Evolutionary conservation across 257 asterid species (phyloP).

Genomic region (Rubia yunnanensis): DNA sequence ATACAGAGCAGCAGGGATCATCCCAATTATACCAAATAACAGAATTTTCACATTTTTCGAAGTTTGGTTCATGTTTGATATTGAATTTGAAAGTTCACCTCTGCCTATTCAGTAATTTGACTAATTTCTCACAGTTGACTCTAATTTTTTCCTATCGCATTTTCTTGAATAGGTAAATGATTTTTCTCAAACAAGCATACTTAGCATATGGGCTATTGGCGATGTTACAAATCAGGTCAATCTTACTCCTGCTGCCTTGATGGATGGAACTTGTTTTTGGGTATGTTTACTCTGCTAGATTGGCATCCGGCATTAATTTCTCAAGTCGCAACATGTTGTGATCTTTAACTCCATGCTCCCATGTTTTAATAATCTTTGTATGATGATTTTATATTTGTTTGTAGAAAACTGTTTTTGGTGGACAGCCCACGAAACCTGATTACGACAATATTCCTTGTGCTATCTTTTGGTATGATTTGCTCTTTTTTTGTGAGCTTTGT

Average conservation of each 20-base stretch:
- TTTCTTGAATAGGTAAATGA: conserved; percentile 54
- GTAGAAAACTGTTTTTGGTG: conserved; percentile 96
- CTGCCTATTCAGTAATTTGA: not conserved
- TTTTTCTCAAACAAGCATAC: conserved; percentile 74
- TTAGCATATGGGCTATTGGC: conserved; percentile 98
- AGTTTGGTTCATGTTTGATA: not conserved
- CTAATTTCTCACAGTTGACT: not conserved
- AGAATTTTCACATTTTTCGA: too few species aligned
- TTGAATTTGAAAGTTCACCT: not conserved
- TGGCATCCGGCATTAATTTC: not conserved
- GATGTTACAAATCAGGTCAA: conserved; percentile 89
- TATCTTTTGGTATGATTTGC: conserved; percentile 75
- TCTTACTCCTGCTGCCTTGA: conserved; percentile 96
- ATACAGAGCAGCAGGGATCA: too few species aligned
- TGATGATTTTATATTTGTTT: conserved; percentile 11
- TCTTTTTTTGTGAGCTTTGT: conserved; percentile 14
- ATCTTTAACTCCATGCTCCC: not conserved
- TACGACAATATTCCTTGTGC: conserved; percentile 71
- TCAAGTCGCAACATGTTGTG: not conserved
- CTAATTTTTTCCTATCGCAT: not conserved
- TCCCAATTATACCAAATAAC: too few species aligned
- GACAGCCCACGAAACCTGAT: conserved; percentile 68
- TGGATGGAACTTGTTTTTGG: conserved; percentile 89
- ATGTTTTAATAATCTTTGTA: not conserved
- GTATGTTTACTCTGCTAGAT: conserved; percentile 38